Evolutionary conservation across 495 filamentous ascomycete species (phyloP).

Genomic region (Lasiosphaeria hispida): DNA sequence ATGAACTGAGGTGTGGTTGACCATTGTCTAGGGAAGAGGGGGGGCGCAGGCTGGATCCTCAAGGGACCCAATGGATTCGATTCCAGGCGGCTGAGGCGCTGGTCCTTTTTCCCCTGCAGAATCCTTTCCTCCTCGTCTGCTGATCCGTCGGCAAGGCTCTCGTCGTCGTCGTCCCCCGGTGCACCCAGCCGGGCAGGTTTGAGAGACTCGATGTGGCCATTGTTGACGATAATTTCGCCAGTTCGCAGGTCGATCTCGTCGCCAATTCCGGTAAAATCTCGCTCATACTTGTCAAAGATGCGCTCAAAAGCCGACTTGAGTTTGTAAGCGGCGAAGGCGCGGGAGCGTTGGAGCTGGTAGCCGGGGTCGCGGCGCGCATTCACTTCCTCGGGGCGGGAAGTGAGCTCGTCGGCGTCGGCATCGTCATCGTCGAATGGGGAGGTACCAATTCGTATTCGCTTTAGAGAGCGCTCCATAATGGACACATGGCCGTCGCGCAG

Average conservation of each 20-base stretch:
- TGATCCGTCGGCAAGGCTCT: constrained; percentile 7
- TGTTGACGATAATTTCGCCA: constrained; percentile 77
- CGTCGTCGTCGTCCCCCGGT: constrained; percentile 39
- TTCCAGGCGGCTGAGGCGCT: constrained; percentile 6
- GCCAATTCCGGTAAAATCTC: constrained; percentile 75
- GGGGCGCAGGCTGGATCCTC: background rate
- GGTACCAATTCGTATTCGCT: constrained; percentile 52
- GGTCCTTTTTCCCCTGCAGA: constrained; percentile 13
- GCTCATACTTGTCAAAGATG: constrained; percentile 85
- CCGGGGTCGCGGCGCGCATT: constrained; percentile 46
- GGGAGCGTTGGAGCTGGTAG: constrained; percentile 55
- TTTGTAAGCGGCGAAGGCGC: constrained; percentile 58
- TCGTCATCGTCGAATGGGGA: constrained; percentile 38
- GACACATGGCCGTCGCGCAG: constrained; percentile 11
- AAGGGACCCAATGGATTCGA: background rate
- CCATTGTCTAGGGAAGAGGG: constrained; percentile 12
- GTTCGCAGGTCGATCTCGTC: constrained; percentile 47
- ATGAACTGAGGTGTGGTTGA: background rate
- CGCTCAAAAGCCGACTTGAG: constrained; percentile 78
- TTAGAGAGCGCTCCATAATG: constrained; percentile 57
- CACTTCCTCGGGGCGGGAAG: constrained; percentile 40
- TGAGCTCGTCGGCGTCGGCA: constrained; percentile 42
- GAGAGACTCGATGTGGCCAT: constrained; percentile 73
- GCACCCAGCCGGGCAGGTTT: constrained; percentile 19
- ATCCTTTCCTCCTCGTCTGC: constrained; percentile 30